These are phyloP conservation scores for Aspergillus neotritici DNA, from an alignment of 2,329 filamentous ascomycete genomes.

Conservation along the genomic window DNA sequence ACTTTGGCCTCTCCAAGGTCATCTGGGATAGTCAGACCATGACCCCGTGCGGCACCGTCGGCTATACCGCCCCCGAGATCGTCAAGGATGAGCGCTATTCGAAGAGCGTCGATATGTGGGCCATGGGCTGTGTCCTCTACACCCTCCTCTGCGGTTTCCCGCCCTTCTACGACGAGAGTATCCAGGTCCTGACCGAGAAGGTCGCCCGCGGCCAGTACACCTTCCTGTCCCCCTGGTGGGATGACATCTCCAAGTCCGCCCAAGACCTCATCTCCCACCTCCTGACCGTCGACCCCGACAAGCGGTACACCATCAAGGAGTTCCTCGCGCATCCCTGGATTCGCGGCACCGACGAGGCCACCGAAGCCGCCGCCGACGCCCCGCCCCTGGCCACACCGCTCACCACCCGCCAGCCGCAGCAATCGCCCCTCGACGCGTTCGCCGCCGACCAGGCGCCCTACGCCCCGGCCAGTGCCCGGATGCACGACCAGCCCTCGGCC, in stretches of 20 bases:
- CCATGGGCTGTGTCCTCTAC: conserved; percentile 91
- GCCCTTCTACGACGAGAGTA: conserved; percentile 97
- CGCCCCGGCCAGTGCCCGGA: conserved; percentile 48
- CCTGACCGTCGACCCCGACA: conserved; percentile 87
- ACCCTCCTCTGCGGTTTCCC: conserved; percentile 96
- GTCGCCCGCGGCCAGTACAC: conserved; percentile 95
- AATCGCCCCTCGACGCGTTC: conserved; percentile 52
- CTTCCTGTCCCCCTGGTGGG: conserved; percentile 98
- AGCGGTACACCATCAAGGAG: conserved; percentile 86
- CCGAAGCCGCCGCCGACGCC: conserved; percentile 61
- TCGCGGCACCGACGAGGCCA: conserved; percentile 61
- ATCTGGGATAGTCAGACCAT: conserved; percentile 98
- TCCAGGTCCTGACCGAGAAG: conserved; percentile 94
- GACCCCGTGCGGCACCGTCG: conserved; percentile 98
- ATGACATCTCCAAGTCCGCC: conserved; percentile 91
- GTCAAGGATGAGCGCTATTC: conserved; percentile 99
- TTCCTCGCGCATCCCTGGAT: conserved; percentile 97
- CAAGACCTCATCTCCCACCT: conserved; percentile 93
- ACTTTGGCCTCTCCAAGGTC: conserved; percentile 95
- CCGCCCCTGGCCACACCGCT: conserved; percentile 66
- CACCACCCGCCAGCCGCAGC: conserved; percentile 50
- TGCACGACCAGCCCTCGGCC: conserved; percentile 52
- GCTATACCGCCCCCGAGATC: conserved; percentile 96
- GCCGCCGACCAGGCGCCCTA: conserved; percentile 30
- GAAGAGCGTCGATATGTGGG: conserved; percentile 99